phyloP scores from a whole-genome alignment of 371 early-diverging fungal genomes.

The Rhizopus delemar region DNA sequence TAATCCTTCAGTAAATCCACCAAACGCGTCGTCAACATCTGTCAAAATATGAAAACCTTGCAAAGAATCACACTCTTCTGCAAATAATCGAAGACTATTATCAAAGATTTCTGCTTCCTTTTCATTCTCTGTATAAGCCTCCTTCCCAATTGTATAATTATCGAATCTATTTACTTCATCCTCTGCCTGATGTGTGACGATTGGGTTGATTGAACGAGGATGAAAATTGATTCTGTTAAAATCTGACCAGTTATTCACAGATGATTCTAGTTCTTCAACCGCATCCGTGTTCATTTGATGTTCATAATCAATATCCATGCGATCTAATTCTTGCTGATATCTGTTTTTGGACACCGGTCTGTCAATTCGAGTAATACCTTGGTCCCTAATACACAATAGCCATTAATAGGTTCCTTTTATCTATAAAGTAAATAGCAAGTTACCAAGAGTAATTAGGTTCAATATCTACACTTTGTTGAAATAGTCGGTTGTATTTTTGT shows the following conservation, averaged over 20 bases:
- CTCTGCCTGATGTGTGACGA: constrained; percentile 64
- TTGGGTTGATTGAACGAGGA: constrained; percentile 65
- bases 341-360: constrained; percentile 47
- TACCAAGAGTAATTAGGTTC: constrained; percentile 39
- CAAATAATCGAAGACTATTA: constrained; percentile 73
- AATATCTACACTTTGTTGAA: constrained; percentile 22
- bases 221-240: constrained; percentile 76
- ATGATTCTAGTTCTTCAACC: constrained; percentile 31
- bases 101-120: constrained; percentile 71
- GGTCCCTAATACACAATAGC: constrained; percentile 41
- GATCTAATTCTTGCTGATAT: constrained; percentile 59
- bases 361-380: constrained; percentile 45
- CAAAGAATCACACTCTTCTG: constrained; percentile 84
- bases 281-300: constrained; percentile 25
- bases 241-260: constrained; percentile 79
- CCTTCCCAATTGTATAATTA: constrained; percentile 70
- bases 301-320: constrained; percentile 33
- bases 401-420: background rate
- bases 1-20: constrained; percentile 69
- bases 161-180: constrained; percentile 73
- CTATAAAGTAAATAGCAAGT: background rate
- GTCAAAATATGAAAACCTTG: constrained; percentile 85
- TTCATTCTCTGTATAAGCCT: constrained; percentile 66
- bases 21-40: constrained; percentile 75
- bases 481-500: constrained; percentile 66